Evolutionary conservation across 768 basidiomycete species (phyloP).

Genomic region (Collybia sordida): DNA sequence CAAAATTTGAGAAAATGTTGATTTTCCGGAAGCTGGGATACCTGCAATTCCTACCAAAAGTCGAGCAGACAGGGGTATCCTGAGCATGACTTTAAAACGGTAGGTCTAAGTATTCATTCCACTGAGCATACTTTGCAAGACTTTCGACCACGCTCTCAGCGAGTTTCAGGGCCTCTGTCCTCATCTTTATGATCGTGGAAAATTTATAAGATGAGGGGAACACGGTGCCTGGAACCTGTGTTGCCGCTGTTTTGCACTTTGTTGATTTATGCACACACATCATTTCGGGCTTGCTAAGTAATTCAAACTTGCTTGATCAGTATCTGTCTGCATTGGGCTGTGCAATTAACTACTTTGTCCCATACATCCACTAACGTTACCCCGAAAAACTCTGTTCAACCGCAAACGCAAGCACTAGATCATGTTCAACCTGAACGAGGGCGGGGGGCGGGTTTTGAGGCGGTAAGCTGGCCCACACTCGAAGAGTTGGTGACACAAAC

Average conservation of each 20-base stretch:
- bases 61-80: slow-evolving; percentile 38
- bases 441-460: slow-evolving; percentile 36
- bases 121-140: slow-evolving; percentile 34
- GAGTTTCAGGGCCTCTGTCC: slow-evolving; percentile 35
- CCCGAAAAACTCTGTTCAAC: not conserved
- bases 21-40: slow-evolving; percentile 87
- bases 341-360: not conserved
- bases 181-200: slow-evolving; percentile 27
- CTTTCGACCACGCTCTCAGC: slow-evolving; percentile 35
- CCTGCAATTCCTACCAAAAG: slow-evolving; percentile 75
- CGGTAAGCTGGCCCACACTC: slow-evolving; percentile 26
- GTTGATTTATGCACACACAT: too few species aligned
- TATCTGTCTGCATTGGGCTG: slow-evolving; percentile 2
- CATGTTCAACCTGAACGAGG: slow-evolving; percentile 16
- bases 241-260: too few species aligned
- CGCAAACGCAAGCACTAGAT: not conserved
- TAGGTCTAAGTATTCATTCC: slow-evolving; percentile 3
- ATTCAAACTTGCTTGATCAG: too few species aligned
- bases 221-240: too few species aligned
- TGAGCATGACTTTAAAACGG: slow-evolving; percentile 15
- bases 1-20: slow-evolving; percentile 65
- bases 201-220: too few species aligned
- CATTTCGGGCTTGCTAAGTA: not conserved
- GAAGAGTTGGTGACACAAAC: slow-evolving; percentile 2
- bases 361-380: not conserved